Base-by-base conservation (phyloP, 345 rosid species). In the Brassica rapa region DNA sequence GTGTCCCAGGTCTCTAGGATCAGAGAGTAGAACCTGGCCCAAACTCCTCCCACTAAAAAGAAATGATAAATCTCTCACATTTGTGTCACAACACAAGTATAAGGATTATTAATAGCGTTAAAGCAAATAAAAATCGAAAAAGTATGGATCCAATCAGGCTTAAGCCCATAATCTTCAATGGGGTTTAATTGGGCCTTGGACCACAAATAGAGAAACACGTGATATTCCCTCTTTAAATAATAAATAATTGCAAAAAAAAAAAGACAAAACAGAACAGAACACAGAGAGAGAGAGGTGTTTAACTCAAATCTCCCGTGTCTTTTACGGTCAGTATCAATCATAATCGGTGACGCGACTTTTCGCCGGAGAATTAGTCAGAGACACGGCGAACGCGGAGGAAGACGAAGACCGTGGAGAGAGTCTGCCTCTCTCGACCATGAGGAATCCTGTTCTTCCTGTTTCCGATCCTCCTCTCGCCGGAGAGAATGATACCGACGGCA, bases 361-460 rank as follows among this genome's bases (percentile, higher is more conserved):
- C 62, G 65, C 79, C 79, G 79, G 83, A 19, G 41, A 57, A 46
- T 35, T 12, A 41, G 43, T 41, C 68, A 16, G 14, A 25, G 71
- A 27, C 49, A 61, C 80, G 73, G 75, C 69, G 83, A 53, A 62
- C 66, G 56, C 41, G 15, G 63, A 53, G 23, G 79, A 62, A 68
- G 70, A 74, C 21, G 83, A 75, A 29, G 71, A 39, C 35, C 65
- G 51, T 73, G 67, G 83, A 63, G 76, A 75, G 72, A 80, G 72
- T n/a, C 75, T 79, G 70, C 84, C 88, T 69, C 81, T 70, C 25
- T 85, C 84, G 87, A 84, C 84, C 70, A 82, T 87, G 35, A 85
- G 78, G 77, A 83, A 73, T 68, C 83, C 89, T 62, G 68, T 88
- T 41, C 89, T 93, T 8, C 99, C 99, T 6, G 78, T 95, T 10